phyloP scores from a whole-genome alignment of 768 basidiomycete genomes.

The Daedaleopsis nitida region DNA sequence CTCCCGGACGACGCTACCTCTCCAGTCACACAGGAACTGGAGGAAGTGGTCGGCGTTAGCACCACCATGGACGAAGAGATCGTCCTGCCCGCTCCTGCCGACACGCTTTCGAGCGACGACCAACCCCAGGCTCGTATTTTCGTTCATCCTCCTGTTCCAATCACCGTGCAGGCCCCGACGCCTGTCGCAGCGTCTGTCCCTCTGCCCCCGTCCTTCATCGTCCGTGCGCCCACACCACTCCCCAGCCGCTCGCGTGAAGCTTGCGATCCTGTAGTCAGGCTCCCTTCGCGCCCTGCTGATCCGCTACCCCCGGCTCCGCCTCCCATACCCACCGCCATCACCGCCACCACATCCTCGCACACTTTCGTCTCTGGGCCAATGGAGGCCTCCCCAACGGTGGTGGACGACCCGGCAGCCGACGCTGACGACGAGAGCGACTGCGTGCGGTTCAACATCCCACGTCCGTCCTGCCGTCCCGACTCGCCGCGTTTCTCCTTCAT shows the following conservation, averaged over 20 bases:
- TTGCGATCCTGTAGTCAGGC: not conserved
- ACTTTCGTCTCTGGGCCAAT: not conserved
- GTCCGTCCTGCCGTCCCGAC: not conserved
- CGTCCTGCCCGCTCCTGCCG: no score
- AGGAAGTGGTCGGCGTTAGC: not conserved
- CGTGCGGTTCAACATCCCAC: not conserved
- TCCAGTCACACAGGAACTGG: not conserved
- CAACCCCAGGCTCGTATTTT: not conserved
- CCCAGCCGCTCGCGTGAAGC: not conserved
- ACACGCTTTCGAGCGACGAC: no score
- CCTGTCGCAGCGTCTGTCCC: not conserved
- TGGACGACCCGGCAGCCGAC: not conserved
- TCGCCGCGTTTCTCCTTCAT: slow-evolving; percentile 1
- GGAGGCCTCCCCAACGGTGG: not conserved
- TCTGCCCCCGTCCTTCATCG: not conserved
- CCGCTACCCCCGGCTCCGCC: not conserved
- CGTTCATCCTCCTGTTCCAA: not conserved
- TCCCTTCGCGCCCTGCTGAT: not conserved
- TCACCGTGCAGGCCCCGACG: not conserved
- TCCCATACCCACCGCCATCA: not conserved
- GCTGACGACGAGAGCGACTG: not conserved
- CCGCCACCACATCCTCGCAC: not conserved
- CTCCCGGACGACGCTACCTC: not conserved
- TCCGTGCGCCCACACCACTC: not conserved
- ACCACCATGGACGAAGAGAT: not conserved